Evolutionary conservation across 192 early-diverging fungal genomes (phyloP).

Genomic region (Coemansia guatemalensis): DNA sequence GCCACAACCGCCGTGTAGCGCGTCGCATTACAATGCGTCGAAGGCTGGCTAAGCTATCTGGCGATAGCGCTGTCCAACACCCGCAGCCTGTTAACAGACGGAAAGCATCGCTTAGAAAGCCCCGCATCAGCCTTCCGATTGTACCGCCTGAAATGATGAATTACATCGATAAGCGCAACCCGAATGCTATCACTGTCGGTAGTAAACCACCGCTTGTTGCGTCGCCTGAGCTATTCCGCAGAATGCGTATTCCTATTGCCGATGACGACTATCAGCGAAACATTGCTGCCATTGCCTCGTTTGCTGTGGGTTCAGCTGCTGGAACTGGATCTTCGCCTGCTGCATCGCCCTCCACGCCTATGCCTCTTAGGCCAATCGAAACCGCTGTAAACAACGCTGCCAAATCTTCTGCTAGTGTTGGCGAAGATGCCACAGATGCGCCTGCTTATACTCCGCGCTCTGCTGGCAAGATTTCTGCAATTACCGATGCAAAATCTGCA

Average conservation of each 20-base stretch:
- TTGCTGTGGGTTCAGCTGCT: conserved; percentile 7
- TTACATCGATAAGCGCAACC: conserved; percentile 45
- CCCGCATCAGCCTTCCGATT: conserved; percentile 42
- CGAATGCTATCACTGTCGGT: conserved; percentile 31
- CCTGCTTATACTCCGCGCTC: conserved; percentile 18
- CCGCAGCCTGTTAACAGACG: neutral
- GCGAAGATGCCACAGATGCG: neutral
- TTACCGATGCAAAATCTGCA: neutral
- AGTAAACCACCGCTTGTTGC: conserved; percentile 20
- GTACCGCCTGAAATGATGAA: conserved; percentile 50
- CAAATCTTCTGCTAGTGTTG: neutral
- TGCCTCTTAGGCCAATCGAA: too few species aligned
- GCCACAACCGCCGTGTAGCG: conserved; percentile 16
- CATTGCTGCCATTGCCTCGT: conserved; percentile 25
- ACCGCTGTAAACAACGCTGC: too few species aligned
- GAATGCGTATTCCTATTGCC: conserved; percentile 16
- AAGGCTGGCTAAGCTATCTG: neutral
- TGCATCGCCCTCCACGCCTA: too few species aligned
- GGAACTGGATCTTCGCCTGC: too few species aligned
- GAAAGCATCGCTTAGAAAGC: conserved; percentile 11
- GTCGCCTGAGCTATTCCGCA: conserved; percentile 31
- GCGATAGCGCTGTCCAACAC: neutral
- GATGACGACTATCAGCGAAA: conserved; percentile 23
- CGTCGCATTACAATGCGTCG: conserved; percentile 25
- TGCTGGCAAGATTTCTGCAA: conserved; percentile 12